Evolutionary conservation across 2,329 filamentous ascomycete genomes (phyloP), one percentile per base, ranked within the genome.

Genomic region (Colletotrichum sp.): DNA sequence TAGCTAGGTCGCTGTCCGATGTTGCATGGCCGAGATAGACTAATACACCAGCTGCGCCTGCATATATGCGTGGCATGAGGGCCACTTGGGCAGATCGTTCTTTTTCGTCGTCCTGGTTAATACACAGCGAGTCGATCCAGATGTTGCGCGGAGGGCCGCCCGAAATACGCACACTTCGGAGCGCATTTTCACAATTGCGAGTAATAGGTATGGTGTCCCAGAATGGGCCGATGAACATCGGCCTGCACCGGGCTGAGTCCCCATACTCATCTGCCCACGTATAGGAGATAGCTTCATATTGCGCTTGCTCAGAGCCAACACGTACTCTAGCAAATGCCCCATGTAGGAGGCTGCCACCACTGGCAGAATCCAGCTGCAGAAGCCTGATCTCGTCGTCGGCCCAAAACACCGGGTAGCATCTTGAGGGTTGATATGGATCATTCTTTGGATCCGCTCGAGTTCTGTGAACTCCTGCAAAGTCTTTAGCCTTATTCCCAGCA

Each of bases 401-500:
- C 13, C 24, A 59, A 6, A 59, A 28, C 7, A 59, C 12, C 4
- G 55, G 55, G 26, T 59, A 59, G 13, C 44, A 49, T 49, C 44
- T 49, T 3, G 6, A 49, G 10, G 44, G 44, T n/a, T 21, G n/a
- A 21, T 49, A 49, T 21, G 44, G n/a, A 12, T 49, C 6, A 21
- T 49, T 13, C 6, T 49, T 49, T 7, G 3, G 5, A 21, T 49
- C n/a, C 44, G 44, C 3, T 7, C 44, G 39, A 44, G 39, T 44
- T 21, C n/a, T 21, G 44, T 9, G 18, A 1, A 13, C 10, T 49
- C 2, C 18, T n/a, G 0, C 8, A 21, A 49, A 3, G 3, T 49
- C n/a, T 6, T 49, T n/a, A 12, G n/a, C n/a, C 44, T 12, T 21
- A 4, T 1, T 49, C 5, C 8, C 9, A 12, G 6, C 9, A n/a